Evolutionary conservation across 495 filamentous ascomycete species (phyloP).

Genomic region (Hypoxylon fuscum): DNA sequence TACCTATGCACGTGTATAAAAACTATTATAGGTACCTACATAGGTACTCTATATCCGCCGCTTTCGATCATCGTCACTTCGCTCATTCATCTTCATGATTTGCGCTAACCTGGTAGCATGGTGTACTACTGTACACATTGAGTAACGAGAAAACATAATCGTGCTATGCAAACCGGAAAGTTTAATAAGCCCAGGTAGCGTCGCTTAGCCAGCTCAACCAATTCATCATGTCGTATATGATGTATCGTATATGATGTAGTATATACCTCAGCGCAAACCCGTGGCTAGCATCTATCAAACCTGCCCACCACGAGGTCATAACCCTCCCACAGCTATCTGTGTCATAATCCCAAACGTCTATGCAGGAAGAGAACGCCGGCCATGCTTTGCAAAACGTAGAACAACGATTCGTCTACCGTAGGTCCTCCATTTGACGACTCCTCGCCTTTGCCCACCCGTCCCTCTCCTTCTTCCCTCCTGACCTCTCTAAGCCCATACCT

Average conservation of each 20-base stretch:
- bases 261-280: background rate
- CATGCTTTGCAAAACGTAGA: slow-evolving; percentile 5
- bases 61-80: slow-evolving; percentile 4
- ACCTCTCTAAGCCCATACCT: slow-evolving; percentile 71
- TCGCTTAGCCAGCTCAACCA: background rate
- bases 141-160: background rate
- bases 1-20: background rate
- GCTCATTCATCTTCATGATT: background rate
- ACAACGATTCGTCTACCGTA: background rate
- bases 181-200: slow-evolving; percentile 3
- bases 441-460: slow-evolving; percentile 72
- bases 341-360: background rate
- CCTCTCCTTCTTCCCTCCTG: slow-evolving; percentile 67
- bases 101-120: background rate
- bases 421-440: slow-evolving; percentile 76
- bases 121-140: slow-evolving; percentile 3
- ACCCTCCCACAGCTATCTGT: slow-evolving; percentile 8
- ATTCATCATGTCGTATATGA: slow-evolving; percentile 8
- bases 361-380: slow-evolving; percentile 16
- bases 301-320: slow-evolving; percentile 4
- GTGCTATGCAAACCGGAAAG: slow-evolving; percentile 1
- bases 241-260: slow-evolving; percentile 3
- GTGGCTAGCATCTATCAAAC: slow-evolving; percentile 1
- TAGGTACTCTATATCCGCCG: background rate
- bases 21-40: background rate